These are phyloP conservation scores for Rhizoctonia solani DNA, from an alignment of 1,284 basidiomycete species.

Conservation along the genomic window DNA sequence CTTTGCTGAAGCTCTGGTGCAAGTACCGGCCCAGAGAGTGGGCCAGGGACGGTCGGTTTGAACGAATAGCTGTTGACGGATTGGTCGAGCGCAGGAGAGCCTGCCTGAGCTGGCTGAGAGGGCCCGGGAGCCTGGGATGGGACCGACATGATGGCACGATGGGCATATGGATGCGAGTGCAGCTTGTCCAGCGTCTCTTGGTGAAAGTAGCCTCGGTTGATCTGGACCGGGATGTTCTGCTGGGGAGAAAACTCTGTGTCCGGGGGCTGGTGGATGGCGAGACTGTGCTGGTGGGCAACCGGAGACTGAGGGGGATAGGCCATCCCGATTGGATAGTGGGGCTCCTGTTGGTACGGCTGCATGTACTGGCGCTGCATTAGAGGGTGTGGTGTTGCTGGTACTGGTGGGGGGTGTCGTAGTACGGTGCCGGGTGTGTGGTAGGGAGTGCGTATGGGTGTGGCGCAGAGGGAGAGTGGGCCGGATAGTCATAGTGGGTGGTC, in stretches of 20 bases:
- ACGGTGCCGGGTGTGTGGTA: background rate
- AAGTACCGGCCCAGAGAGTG: conserved; percentile 15
- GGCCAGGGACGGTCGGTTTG: conserved; percentile 20
- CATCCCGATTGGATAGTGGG: background rate
- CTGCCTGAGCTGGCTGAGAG: background rate
- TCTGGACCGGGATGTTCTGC: background rate
- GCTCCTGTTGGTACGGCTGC: conserved; percentile 1
- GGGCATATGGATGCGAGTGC: conserved; percentile 12
- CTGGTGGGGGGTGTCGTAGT: background rate
- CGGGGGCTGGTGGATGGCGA: background rate
- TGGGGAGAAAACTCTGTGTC: background rate
- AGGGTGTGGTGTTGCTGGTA: too few species aligned
- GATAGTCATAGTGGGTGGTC: background rate
- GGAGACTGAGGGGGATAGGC: conserved; percentile 2
- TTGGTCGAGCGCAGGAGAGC: background rate
- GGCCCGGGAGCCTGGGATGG: conserved; percentile 1
- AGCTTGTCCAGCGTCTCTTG: conserved; percentile 24
- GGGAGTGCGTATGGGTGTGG: background rate
- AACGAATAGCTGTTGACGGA: conserved; percentile 11
- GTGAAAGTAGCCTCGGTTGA: conserved; percentile 3
- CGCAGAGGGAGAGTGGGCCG: background rate
- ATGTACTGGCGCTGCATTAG: conserved; percentile 16
- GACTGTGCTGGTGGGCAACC: background rate
- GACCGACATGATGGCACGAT: conserved; percentile 16
- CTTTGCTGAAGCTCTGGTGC: conserved; percentile 27